Percentiles rank a stretch among this genome's conserved stretches.
phyloP scores from a whole-genome alignment of 2,329 filamentous ascomycete species.

The Cyanodermella asteris region DNA sequence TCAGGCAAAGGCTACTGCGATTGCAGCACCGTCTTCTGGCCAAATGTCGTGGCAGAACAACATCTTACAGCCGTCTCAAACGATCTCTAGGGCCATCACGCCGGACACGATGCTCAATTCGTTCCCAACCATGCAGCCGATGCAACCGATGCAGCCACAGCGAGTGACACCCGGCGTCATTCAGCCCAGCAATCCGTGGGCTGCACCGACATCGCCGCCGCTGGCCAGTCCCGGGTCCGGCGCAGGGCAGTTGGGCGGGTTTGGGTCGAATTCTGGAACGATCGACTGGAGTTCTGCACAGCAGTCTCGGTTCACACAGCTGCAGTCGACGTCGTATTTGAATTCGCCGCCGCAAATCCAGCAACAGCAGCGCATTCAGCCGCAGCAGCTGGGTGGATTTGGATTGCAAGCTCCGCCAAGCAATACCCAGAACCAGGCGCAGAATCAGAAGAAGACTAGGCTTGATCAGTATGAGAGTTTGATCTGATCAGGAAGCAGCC shows the following conservation, averaged over 20 bases:
- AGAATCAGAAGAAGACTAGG: conserved; percentile 15
- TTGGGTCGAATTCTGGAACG: not conserved
- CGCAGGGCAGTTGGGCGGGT: conserved; percentile 2
- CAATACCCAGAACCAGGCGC: conserved; percentile 6
- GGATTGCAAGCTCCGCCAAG: conserved; percentile 1
- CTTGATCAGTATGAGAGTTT: conserved; percentile 36
- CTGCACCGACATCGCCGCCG: not conserved
- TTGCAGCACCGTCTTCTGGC: conserved; percentile 20
- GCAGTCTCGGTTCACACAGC: conserved; percentile 7
- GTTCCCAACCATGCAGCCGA: conserved; percentile 25
- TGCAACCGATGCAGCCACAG: conserved; percentile 13
- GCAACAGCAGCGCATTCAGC: conserved; percentile 12
- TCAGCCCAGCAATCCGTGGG: conserved; percentile 3
- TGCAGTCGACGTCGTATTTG: conserved; percentile 11
- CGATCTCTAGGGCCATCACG: conserved; percentile 22
- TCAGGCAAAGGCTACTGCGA: conserved; percentile 15
- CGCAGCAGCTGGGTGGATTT: conserved; percentile 7
- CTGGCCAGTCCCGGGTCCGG: conserved; percentile 3
- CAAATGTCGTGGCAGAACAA: conserved; percentile 8
- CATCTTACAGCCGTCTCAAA: conserved; percentile 10
- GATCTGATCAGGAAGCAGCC: too few relatives aligned
- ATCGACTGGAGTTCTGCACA: conserved; percentile 1
- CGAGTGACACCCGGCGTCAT: conserved; percentile 14
- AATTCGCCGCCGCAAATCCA: conserved; percentile 10
- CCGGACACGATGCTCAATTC: conserved; percentile 27